Evolutionary conservation across 176 grass and related monocot genomes (phyloP).

Genomic region (Melocanna baccifera): DNA sequence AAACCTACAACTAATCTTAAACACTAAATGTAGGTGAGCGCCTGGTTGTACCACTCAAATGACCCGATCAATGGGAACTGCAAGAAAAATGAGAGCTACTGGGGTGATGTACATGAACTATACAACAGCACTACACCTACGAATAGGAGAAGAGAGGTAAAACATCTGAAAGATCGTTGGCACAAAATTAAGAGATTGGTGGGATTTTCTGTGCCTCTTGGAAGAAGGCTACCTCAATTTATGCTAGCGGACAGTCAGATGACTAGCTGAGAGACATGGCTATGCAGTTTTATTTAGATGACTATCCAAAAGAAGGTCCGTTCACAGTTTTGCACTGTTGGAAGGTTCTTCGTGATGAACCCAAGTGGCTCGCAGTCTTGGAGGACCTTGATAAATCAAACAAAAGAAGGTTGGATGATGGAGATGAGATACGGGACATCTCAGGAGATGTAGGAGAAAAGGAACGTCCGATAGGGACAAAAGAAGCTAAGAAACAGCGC

Average conservation of each 20-base stretch:
- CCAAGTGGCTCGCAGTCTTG: neutral
- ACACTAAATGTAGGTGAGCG: neutral
- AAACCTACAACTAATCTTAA: neutral
- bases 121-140: constrained; percentile 9
- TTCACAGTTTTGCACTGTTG: neutral
- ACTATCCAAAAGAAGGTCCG: neutral
- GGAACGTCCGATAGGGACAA: no score
- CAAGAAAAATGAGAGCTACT: constrained; percentile 21
- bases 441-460: no score
- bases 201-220: neutral
- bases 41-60: neutral
- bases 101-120: neutral
- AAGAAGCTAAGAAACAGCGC: no score
- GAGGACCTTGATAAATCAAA: neutral
- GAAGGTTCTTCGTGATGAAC: neutral
- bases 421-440: neutral
- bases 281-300: neutral
- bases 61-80: neutral
- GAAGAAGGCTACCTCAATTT: constrained; percentile 24
- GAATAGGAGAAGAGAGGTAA: constrained; percentile 2
- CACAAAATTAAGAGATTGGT: constrained; percentile 28
- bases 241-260: neutral
- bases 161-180: constrained; percentile 29
- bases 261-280: neutral
- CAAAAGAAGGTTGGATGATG: neutral